These are phyloP conservation scores for Amphichorda felina DNA, from an alignment of 2,329 filamentous ascomycete species.

Conservation along the genomic window DNA sequence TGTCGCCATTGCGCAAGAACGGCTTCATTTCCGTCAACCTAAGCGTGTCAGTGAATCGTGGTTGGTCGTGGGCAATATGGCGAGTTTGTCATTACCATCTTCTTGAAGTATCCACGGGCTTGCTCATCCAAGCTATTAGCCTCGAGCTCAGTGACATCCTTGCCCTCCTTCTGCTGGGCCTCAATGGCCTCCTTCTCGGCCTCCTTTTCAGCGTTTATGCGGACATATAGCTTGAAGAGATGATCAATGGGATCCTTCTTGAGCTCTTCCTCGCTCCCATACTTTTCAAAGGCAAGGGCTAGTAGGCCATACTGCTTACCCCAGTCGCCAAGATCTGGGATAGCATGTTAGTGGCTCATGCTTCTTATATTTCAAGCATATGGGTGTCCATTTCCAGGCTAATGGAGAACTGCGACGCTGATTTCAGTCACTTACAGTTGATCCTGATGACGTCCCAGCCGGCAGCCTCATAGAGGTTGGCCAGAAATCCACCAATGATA, in stretches of 20 bases:
- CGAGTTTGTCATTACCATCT: slow-evolving; percentile 29
- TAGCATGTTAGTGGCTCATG: not conserved
- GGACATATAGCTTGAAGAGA: slow-evolving; percentile 70
- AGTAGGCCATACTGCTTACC: slow-evolving; percentile 67
- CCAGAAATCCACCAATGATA: slow-evolving; percentile 67
- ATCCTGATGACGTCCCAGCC: slow-evolving; percentile 65
- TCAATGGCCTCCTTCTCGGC: slow-evolving; percentile 57
- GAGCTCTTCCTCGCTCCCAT: slow-evolving; percentile 62
- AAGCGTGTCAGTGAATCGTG: not conserved
- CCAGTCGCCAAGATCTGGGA: slow-evolving; percentile 63
- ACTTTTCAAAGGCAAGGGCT: slow-evolving; percentile 63
- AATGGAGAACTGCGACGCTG: too few species aligned
- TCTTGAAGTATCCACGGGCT: slow-evolving; percentile 60
- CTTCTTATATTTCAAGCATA: too few species aligned
- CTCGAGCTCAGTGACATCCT: slow-evolving; percentile 34
- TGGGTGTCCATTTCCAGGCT: too few species aligned
- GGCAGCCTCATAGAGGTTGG: slow-evolving; percentile 57
- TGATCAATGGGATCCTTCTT: slow-evolving; percentile 68
- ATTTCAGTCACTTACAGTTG: slow-evolving; percentile 32
- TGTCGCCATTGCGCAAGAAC: slow-evolving; percentile 52
- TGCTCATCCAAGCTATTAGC: slow-evolving; percentile 57
- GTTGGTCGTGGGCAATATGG: not conserved
- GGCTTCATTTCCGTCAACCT: slow-evolving; percentile 49
- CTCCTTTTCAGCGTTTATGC: slow-evolving; percentile 56
- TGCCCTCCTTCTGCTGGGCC: slow-evolving; percentile 37